Percentiles rank a stretch among this genome's conserved stretches.
Evolutionary conservation across 2,329 filamentous ascomycete genomes (phyloP).

Genomic region (Aspergillus aculeatus): DNA sequence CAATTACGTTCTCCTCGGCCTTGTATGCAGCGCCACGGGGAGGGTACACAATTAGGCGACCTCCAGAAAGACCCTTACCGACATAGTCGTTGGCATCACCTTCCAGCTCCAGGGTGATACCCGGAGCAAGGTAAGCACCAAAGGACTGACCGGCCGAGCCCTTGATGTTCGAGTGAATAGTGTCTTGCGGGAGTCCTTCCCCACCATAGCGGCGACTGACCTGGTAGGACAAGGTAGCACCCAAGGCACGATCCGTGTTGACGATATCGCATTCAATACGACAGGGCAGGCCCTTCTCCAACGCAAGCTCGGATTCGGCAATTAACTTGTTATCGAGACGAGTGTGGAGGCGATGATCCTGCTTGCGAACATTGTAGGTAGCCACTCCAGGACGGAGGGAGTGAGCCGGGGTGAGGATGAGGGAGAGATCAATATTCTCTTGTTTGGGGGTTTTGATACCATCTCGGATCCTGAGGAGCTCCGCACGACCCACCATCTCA

Average conservation of each 20-base stretch:
- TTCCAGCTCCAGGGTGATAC: slow-evolving; percentile 91
- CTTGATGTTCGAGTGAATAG: slow-evolving; percentile 94
- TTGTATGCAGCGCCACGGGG: slow-evolving; percentile 88
- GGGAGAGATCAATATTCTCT: slow-evolving; percentile 85
- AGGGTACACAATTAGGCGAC: slow-evolving; percentile 89
- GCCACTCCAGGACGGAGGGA: slow-evolving; percentile 90
- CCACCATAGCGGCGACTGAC: slow-evolving; percentile 91
- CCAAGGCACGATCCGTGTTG: slow-evolving; percentile 92
- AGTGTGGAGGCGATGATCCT: slow-evolving; percentile 90
- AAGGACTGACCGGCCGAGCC: slow-evolving; percentile 96
- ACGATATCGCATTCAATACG: slow-evolving; percentile 94
- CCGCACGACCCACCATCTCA: slow-evolving; percentile 94
- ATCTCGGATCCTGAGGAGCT: slow-evolving; percentile 80
- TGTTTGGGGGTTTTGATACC: slow-evolving; percentile 87
- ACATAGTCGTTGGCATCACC: slow-evolving; percentile 97
- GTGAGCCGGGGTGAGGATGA: slow-evolving; percentile 93
- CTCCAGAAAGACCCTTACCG: slow-evolving; percentile 91
- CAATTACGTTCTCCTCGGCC: slow-evolving; percentile 90
- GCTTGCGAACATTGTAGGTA: slow-evolving; percentile 96
- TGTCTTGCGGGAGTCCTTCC: slow-evolving; percentile 83
- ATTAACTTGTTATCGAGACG: slow-evolving; percentile 97
- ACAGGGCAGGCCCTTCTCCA: slow-evolving; percentile 90
- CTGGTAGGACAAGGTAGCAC: slow-evolving; percentile 91
- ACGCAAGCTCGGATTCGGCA: slow-evolving; percentile 86
- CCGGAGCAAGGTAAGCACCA: slow-evolving; percentile 87